phyloP scores from a whole-genome alignment of 495 filamentous ascomycete species.

The Filosporella fistucella region DNA sequence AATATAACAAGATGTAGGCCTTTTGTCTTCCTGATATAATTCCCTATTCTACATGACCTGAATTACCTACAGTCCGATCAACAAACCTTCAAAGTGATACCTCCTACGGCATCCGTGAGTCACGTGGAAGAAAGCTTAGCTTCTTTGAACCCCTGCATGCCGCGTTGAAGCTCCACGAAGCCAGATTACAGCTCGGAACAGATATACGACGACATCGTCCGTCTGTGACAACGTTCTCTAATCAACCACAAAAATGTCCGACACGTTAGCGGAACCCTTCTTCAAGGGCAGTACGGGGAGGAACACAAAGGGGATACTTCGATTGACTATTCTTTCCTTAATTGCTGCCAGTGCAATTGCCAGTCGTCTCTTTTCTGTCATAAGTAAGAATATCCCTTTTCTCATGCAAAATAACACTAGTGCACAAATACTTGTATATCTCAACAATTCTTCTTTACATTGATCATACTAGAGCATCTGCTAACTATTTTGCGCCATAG shows the following conservation, averaged over 20 bases:
- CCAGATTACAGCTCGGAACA: constrained; percentile 12
- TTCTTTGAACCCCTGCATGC: constrained; percentile 15
- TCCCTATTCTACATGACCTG: too few species aligned
- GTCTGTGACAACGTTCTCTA: constrained; percentile 17
- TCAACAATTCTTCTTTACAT: too few species aligned
- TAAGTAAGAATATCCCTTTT: constrained; percentile 59
- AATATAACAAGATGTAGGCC: too few species aligned
- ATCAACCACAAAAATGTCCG: constrained; percentile 19
- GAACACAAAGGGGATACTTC: constrained; percentile 81
- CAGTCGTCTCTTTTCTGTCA: constrained; percentile 96
- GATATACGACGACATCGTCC: constrained; percentile 18
- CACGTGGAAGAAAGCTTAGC: too few species aligned
- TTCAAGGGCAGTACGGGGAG: constrained; percentile 31
- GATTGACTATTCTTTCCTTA: constrained; percentile 85
- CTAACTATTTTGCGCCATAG: constrained; percentile 37
- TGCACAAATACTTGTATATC: too few species aligned
- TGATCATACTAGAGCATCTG: constrained; percentile 1
- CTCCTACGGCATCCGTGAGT: too few species aligned
- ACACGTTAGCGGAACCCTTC: constrained; percentile 31
- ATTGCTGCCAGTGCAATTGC: constrained; percentile 92
- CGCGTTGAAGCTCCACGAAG: constrained; percentile 14
- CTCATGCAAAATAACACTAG: background rate
- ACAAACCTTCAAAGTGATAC: too few species aligned
- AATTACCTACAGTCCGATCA: too few species aligned
- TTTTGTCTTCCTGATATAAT: too few species aligned